Percentiles rank a stretch among this genome's conserved stretches.
Conservation (phyloP, 257 asterid species). For the Penstemon davidsonii region DNA sequence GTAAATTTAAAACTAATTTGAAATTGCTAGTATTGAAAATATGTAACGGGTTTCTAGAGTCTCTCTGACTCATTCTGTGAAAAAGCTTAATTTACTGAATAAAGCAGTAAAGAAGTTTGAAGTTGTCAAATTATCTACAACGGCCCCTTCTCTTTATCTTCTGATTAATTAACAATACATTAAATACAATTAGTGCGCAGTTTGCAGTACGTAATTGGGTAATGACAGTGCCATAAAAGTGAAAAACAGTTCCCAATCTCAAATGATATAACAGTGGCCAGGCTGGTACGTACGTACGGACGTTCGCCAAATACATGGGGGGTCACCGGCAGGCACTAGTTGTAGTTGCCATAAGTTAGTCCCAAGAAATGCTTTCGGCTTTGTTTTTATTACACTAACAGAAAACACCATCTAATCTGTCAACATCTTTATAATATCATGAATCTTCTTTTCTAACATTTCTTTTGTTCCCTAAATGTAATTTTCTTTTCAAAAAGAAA, state of each 20-base stretch:
- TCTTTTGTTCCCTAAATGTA: too few relatives aligned
- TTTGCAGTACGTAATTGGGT: background rate
- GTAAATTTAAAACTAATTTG: too few relatives aligned
- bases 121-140: background rate
- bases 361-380: slow-evolving; percentile 29
- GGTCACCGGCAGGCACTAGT: background rate
- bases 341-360: background rate
- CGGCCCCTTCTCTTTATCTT: slow-evolving; percentile 3
- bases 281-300: slow-evolving; percentile 21
- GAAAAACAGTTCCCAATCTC: background rate
- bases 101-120: background rate
- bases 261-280: slow-evolving; percentile 12
- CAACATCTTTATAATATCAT: slow-evolving; percentile 8
- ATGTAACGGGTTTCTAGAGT: too few relatives aligned
- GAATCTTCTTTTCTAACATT: too few relatives aligned
- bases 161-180: background rate
- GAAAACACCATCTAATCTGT: slow-evolving; percentile 10
- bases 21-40: too few relatives aligned
- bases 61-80: too few relatives aligned
- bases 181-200: background rate
- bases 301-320: background rate
- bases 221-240: background rate
- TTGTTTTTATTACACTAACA: slow-evolving; percentile 3
- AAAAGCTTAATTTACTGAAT: background rate
- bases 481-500: background rate